phyloP scores from a whole-genome alignment of 768 basidiomycete species.

The Tricholoma terreum region DNA sequence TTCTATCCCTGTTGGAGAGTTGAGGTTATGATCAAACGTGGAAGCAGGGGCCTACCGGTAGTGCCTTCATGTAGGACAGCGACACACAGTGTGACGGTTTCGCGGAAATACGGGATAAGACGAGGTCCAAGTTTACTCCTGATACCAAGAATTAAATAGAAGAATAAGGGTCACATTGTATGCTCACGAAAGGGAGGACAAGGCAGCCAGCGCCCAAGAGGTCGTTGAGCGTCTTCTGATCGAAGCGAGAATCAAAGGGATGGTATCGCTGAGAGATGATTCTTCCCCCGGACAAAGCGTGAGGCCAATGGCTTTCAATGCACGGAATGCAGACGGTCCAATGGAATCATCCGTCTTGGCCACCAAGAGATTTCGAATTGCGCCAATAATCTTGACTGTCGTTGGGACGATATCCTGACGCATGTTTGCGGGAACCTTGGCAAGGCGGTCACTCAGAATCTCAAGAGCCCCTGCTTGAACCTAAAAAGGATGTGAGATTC shows the following conservation, averaged over 20 bases:
- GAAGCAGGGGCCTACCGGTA: constrained; percentile 26
- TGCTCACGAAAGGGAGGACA: constrained; percentile 63
- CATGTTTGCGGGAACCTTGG: constrained; percentile 51
- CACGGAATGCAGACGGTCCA: constrained; percentile 49
- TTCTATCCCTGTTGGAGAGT: constrained; percentile 22
- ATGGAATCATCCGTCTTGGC: constrained; percentile 37
- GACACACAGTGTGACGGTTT: constrained; percentile 60
- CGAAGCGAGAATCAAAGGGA: constrained; percentile 56
- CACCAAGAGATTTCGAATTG: constrained; percentile 48
- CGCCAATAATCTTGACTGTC: constrained; percentile 51
- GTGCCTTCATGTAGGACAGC: constrained; percentile 42
- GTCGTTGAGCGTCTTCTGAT: constrained; percentile 39
- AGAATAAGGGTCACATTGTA: neutral
- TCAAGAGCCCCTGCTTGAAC: constrained; percentile 66
- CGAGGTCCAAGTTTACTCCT: constrained; percentile 83
- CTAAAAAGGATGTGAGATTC: constrained; percentile 32
- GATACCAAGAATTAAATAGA: constrained; percentile 2
- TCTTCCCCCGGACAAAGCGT: constrained; percentile 70
- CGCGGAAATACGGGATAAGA: constrained; percentile 79
- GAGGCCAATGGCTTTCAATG: constrained; percentile 55
- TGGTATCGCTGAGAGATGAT: constrained; percentile 47
- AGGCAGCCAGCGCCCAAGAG: constrained; percentile 45
- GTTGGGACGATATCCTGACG: constrained; percentile 49
- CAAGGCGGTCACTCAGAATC: constrained; percentile 64
- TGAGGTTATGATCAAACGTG: neutral